Conservation (phyloP, 441 rosid genomes). For the California macrophylla region DNA sequence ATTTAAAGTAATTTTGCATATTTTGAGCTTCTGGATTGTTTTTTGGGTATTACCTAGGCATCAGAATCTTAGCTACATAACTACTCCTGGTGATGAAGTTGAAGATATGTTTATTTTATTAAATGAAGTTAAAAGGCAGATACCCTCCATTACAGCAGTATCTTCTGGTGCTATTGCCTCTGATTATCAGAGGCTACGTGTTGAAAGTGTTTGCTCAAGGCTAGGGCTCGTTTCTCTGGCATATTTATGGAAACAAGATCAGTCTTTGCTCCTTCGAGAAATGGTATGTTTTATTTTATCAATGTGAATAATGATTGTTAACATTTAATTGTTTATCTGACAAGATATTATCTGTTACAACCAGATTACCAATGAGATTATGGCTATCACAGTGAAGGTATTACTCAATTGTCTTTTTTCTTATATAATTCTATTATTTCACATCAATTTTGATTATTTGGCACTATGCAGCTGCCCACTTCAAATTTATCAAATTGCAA, state of each 20-base stretch:
- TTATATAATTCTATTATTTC: neutral
- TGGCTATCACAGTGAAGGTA: constrained; percentile 82
- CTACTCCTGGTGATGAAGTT: constrained; percentile 81
- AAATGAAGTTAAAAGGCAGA: constrained; percentile 68
- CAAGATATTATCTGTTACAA: constrained; percentile 11
- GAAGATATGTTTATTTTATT: constrained; percentile 86
- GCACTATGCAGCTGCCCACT: neutral
- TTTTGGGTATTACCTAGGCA: constrained; percentile 35
- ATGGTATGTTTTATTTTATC: constrained; percentile 53
- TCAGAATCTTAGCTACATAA: constrained; percentile 61
- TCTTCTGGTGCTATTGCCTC: constrained; percentile 97
- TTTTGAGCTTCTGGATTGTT: constrained; percentile 5
- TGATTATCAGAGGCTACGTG: constrained; percentile 84
- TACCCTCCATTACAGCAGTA: constrained; percentile 68
- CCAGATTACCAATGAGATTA: constrained; percentile 58
- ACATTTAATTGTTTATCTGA: constrained; percentile 8
- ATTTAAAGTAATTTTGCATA: neutral
- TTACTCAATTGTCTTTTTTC: neutral
- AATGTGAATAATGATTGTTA: constrained; percentile 9
- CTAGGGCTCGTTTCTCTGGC: constrained; percentile 95
- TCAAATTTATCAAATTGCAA: neutral
- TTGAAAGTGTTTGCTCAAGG: constrained; percentile 94
- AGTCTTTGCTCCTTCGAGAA: constrained; percentile 77
- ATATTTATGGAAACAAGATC: constrained; percentile 96
- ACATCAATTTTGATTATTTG: neutral